Base-by-base conservation (phyloP, 202 grass and related monocot genomes). In the Setaria viridis region DNA sequence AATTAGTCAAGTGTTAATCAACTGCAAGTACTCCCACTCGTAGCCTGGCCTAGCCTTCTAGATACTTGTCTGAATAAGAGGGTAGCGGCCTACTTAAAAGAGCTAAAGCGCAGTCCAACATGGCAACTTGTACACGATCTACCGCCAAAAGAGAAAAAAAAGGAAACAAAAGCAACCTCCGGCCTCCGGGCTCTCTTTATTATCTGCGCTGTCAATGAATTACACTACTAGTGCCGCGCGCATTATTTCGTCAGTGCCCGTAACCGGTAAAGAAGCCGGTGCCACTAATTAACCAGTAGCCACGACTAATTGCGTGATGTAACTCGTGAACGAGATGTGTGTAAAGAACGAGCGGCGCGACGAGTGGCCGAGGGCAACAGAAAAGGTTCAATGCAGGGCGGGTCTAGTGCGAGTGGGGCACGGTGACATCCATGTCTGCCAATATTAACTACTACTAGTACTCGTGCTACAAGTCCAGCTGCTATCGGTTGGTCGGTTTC, bases 61-160 rank as follows among this genome's bases (percentile, higher is more conserved):
- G 33, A 72, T 19, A 32, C 59, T 68, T 12, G 33, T 46, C 11
- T 47, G n/a, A 16, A 85, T n/a, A 69, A 17, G 62, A 77, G 77
- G 63, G 67, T 21, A 25, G 37, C 12, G 54, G 29, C 51, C 15
- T 25, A 25, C 25, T 25, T 25, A 53, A 66, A 66, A 64, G 58
- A 49, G 60, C 11, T 60, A 75, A 67, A 65, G 75, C 60, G 69
- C 62, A 58, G 51, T 33, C 29, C 82, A 80, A 85, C 62, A 80
- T 54, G 77, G 51, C 77, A 80, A 13, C 45, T 74, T 46, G 34
- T 20, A 32, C 12, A 20, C 4, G 5, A 42, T 45, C 12, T 50
- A 32, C 78, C 20, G 15, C 19, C 16, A 43, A 25, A 25, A 25
- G 25, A 25, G 25, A 29, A 56, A 82, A 50, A 13, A 34, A 6